Evolutionary conservation across 2,329 filamentous ascomycete species (phyloP).

Genomic region (Akanthomyces muscarius): DNA sequence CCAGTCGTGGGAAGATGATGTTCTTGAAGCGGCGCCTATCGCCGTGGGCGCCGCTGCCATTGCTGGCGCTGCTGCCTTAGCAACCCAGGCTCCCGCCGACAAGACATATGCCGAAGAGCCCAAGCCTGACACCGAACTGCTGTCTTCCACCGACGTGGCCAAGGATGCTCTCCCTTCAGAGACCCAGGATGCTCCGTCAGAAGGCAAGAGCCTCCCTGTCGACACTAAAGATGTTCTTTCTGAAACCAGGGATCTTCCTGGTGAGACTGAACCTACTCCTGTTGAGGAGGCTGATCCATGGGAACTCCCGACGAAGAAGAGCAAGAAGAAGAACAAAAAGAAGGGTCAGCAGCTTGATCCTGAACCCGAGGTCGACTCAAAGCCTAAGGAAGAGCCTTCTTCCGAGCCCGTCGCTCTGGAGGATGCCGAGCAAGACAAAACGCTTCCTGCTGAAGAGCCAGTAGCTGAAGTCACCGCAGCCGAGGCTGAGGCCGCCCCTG

Average conservation of each 20-base stretch:
- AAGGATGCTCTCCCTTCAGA: background rate
- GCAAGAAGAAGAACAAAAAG: conserved; percentile 21
- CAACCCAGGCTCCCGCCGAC: background rate
- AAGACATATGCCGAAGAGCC: conserved; percentile 11
- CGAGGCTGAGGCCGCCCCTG: background rate
- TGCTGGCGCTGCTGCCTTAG: background rate
- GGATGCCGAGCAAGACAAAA: background rate
- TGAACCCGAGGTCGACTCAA: background rate
- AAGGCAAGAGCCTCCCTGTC: background rate
- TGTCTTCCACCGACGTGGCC: background rate
- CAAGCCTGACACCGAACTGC: background rate
- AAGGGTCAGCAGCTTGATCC: conserved; percentile 1
- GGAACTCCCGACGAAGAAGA: conserved; percentile 19
- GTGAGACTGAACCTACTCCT: conserved; percentile 15
- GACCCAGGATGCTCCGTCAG: too few species aligned
- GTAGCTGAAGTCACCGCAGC: background rate
- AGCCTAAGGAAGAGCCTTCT: background rate
- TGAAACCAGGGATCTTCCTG: background rate
- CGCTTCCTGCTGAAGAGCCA: background rate
- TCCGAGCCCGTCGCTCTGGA: background rate
- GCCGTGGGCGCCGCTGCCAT: background rate
- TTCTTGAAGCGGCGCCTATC: background rate
- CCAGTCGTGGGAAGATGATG: conserved; percentile 12
- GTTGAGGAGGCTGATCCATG: conserved; percentile 19
- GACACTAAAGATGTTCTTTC: background rate